phyloP scores from a whole-genome alignment of 352 stramenopile genomes.

The Phytophthora tubulina region DNA sequence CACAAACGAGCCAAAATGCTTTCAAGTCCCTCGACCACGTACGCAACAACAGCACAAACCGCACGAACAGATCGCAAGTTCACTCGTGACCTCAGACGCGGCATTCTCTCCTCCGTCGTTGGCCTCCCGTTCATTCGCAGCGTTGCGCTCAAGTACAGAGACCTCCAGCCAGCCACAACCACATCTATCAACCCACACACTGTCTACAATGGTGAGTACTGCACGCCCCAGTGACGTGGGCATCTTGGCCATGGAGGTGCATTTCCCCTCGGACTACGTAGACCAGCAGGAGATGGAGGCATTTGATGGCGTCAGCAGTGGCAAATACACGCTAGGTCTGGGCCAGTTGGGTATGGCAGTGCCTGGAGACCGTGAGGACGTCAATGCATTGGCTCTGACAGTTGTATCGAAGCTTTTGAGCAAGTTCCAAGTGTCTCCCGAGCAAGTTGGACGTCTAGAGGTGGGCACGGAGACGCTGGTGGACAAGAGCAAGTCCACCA shows the following conservation, averaged over 20 bases:
- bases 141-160: not conserved
- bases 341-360: slow-evolving; percentile 73
- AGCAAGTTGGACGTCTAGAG: slow-evolving; percentile 94
- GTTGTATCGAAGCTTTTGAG: slow-evolving; percentile 62
- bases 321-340: slow-evolving; percentile 80
- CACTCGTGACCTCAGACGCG: slow-evolving; percentile 2
- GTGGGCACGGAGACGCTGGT: slow-evolving; percentile 98
- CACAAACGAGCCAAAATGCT: too few relatives aligned
- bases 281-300: slow-evolving; percentile 95
- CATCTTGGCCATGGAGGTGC: slow-evolving; percentile 97
- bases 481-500: slow-evolving; percentile 89
- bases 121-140: slow-evolving; percentile 2
- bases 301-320: slow-evolving; percentile 84
- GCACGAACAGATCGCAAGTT: not conserved
- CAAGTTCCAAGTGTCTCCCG: slow-evolving; percentile 60
- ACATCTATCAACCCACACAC: not conserved
- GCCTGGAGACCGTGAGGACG: slow-evolving; percentile 76
- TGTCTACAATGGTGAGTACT: slow-evolving; percentile 29
- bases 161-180: not conserved
- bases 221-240: slow-evolving; percentile 89
- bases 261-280: slow-evolving; percentile 96
- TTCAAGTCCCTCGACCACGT: too few relatives aligned
- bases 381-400: slow-evolving; percentile 78
- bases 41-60: not conserved
- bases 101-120: not conserved